Evolutionary conservation across 768 basidiomycete genomes (phyloP).

Genomic region (Paxillus involutus): DNA sequence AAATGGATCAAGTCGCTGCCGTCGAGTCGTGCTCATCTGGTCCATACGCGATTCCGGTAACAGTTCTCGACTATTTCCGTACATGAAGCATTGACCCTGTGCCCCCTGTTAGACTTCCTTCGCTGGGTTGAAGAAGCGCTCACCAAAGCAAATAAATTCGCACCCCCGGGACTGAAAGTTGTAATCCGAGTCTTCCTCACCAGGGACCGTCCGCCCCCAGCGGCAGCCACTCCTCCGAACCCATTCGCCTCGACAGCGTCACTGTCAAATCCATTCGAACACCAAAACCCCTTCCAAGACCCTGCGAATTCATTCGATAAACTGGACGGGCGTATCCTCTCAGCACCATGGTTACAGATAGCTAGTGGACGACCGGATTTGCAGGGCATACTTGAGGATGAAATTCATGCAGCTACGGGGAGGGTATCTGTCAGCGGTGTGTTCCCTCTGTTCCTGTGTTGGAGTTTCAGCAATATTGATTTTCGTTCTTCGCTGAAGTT

Average conservation of each 20-base stretch:
- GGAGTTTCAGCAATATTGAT: neutral
- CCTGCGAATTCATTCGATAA: neutral
- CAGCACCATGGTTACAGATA: conserved; percentile 20
- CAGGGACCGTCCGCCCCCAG: neutral
- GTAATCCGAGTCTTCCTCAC: conserved; percentile 18
- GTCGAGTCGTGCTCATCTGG: conserved; percentile 43
- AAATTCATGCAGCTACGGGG: conserved; percentile 32
- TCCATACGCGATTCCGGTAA: conserved; percentile 38
- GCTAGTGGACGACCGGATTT: conserved; percentile 43
- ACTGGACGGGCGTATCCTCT: neutral
- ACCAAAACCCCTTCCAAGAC: neutral
- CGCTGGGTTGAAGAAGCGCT: conserved; percentile 13
- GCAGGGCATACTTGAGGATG: conserved; percentile 31
- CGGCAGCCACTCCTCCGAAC: neutral
- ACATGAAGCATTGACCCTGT: neutral
- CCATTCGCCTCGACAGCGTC: conserved; percentile 3
- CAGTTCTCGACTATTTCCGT: neutral
- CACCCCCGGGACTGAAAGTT: conserved; percentile 13
- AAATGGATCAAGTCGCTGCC: conserved; percentile 24
- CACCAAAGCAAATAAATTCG: conserved; percentile 11
- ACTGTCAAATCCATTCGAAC: neutral
- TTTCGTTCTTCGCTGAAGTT: conserved; percentile 26
- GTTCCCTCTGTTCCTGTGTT: conserved; percentile 5
- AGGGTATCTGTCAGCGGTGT: conserved; percentile 44
- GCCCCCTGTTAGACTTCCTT: conserved; percentile 8